phyloP scores from a whole-genome alignment of 495 filamentous ascomycete species.

The Aspergillus kassunensis region DNA sequence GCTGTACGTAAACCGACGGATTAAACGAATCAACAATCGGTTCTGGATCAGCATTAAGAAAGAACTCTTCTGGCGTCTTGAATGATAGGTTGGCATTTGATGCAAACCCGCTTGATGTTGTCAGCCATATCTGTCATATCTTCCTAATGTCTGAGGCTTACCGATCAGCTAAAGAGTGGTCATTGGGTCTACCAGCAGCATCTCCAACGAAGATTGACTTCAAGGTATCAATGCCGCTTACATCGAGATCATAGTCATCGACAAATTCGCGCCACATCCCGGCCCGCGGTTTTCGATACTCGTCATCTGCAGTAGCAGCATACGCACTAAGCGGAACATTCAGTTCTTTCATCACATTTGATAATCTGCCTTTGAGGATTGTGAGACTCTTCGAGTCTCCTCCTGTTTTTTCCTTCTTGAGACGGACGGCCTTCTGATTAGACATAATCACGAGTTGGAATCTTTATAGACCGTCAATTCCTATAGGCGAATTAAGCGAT shows the following conservation, averaged over 20 bases:
- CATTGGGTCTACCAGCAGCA: conserved; percentile 64
- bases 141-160: conserved; percentile 25
- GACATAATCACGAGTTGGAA: conserved; percentile 75
- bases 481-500: neutral
- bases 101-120: conserved; percentile 58
- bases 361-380: conserved; percentile 75
- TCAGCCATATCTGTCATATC: neutral
- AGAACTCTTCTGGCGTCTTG: conserved; percentile 87
- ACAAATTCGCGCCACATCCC: conserved; percentile 90
- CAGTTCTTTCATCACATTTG: conserved; percentile 63
- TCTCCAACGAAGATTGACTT: conserved; percentile 86
- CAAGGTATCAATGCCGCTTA: conserved; percentile 58
- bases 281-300: conserved; percentile 77
- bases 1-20: conserved; percentile 47
- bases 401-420: conserved; percentile 68
- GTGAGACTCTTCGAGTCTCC: conserved; percentile 57
- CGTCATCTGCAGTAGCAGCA: conserved; percentile 76
- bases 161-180: conserved; percentile 80
- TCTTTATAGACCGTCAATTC: conserved; percentile 38
- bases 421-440: conserved; percentile 79
- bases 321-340: conserved; percentile 77
- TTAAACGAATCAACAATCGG: conserved; percentile 68
- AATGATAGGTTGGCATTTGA: conserved; percentile 76
- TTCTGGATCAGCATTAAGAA: conserved; percentile 59
- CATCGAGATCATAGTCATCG: conserved; percentile 65